Evolutionary conservation across 2,329 filamentous ascomycete species (phyloP).

Genomic region (Penicillium sp.): DNA sequence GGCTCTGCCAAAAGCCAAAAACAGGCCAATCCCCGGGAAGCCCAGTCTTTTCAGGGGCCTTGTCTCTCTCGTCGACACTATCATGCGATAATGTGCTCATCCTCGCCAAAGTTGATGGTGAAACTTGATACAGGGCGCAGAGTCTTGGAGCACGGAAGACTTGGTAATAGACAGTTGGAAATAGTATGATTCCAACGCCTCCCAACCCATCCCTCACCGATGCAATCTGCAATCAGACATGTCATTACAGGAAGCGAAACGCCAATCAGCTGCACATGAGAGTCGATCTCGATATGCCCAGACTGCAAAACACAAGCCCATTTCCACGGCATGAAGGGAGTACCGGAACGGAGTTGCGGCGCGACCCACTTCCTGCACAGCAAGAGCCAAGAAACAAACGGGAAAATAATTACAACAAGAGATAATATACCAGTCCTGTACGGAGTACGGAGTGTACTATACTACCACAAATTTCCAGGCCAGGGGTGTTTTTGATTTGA

Average conservation of each 20-base stretch:
- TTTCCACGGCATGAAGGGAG: slow-evolving; percentile 16
- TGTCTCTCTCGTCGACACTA: not conserved
- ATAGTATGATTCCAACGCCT: too few species aligned
- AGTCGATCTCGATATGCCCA: slow-evolving; percentile 7
- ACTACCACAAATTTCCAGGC: slow-evolving; percentile 17
- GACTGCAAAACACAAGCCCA: slow-evolving; percentile 16
- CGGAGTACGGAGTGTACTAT: too few species aligned
- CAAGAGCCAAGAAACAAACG: slow-evolving; percentile 11
- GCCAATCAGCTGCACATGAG: not conserved
- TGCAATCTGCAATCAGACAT: not conserved
- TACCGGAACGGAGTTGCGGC: slow-evolving; percentile 21
- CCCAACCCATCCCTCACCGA: not conserved
- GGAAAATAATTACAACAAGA: slow-evolving; percentile 15
- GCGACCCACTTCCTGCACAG: slow-evolving; percentile 24
- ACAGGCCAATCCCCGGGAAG: slow-evolving; percentile 8
- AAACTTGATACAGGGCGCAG: not conserved
- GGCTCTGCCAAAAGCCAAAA: slow-evolving; percentile 22
- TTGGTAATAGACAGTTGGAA: not conserved
- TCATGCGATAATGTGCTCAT: not conserved
- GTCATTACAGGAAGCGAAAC: not conserved
- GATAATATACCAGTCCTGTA: not conserved
- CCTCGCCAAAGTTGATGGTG: not conserved
- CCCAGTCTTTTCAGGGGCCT: slow-evolving; percentile 4
- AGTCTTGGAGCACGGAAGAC: not conserved
- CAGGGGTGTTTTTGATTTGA: slow-evolving; percentile 11